phyloP scores from a whole-genome alignment of 495 filamentous ascomycete genomes.

The Penicillium lagena region DNA sequence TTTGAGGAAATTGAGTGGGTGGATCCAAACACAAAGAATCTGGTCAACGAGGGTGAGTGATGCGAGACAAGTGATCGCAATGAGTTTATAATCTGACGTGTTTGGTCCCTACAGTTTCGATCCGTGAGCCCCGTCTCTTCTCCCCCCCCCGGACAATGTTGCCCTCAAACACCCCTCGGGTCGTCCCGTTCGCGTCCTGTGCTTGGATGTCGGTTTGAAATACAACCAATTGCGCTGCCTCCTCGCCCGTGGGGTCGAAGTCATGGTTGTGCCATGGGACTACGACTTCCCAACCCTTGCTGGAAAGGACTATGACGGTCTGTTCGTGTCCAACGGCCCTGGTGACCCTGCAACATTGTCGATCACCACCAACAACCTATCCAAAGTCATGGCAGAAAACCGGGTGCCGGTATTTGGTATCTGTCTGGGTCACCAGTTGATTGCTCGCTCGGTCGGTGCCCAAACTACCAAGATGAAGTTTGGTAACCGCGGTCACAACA shows the following conservation, averaged over 20 bases:
- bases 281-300: conserved; percentile 75
- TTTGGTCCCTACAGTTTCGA: conserved; percentile 60
- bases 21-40: conserved; percentile 85
- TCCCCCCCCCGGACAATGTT: conserved; percentile 52
- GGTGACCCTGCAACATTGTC: conserved; percentile 86
- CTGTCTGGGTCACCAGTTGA: conserved; percentile 91
- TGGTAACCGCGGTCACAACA: conserved; percentile 97
- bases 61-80: no score
- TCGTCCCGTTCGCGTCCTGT: conserved; percentile 76
- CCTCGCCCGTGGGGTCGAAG: conserved; percentile 84
- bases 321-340: conserved; percentile 96
- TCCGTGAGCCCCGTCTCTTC: conserved; percentile 74
- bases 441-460: conserved; percentile 85
- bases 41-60: conserved; percentile 84
- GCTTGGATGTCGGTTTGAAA: conserved; percentile 94
- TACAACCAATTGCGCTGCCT: conserved; percentile 95
- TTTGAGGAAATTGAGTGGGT: conserved; percentile 82
- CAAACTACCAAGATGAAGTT: conserved; percentile 95
- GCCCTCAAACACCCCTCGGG: conserved; percentile 82
- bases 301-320: conserved; percentile 81
- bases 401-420: conserved; percentile 91
- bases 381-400: conserved; percentile 62
- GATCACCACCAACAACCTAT: conserved; percentile 68
- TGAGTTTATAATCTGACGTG: no score
- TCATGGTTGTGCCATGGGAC: conserved; percentile 91